Evolutionary conservation across 257 asterid species (phyloP).

Genomic region (Przewalskia tangutica): DNA sequence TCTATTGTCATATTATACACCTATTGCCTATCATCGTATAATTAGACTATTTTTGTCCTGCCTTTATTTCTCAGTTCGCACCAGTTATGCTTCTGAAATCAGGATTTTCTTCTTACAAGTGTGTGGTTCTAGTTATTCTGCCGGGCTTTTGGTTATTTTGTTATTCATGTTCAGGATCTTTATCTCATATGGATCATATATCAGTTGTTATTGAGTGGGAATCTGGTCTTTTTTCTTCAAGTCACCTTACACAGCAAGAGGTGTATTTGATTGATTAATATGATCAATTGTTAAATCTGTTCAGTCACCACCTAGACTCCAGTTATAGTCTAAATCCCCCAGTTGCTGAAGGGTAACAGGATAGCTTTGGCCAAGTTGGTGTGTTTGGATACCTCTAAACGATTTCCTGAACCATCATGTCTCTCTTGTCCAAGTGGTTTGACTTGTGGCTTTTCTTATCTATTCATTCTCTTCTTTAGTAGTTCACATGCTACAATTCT

Average conservation of each 20-base stretch:
- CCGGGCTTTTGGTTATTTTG: background rate
- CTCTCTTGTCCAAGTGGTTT: background rate
- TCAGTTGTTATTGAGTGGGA: background rate
- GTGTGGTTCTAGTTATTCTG: background rate
- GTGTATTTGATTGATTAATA: background rate
- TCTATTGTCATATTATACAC: background rate
- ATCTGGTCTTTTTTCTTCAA: background rate
- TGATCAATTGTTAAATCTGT: background rate
- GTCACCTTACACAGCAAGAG: background rate
- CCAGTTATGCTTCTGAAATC: background rate
- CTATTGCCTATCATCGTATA: background rate
- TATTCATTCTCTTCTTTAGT: background rate
- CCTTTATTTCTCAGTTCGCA: background rate
- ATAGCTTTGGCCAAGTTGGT: background rate
- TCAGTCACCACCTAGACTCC: background rate
- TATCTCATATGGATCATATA: background rate
- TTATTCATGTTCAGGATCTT: background rate
- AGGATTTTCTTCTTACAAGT: background rate
- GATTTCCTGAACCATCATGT: background rate
- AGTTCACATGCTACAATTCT: too few relatives aligned
- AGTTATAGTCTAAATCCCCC: background rate
- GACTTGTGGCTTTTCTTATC: background rate
- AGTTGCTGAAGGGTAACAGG: background rate
- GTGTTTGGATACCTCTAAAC: background rate
- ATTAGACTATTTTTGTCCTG: background rate